phyloP scores from a whole-genome alignment of 1,284 basidiomycete species.

The Ganoderma multipileum region DNA sequence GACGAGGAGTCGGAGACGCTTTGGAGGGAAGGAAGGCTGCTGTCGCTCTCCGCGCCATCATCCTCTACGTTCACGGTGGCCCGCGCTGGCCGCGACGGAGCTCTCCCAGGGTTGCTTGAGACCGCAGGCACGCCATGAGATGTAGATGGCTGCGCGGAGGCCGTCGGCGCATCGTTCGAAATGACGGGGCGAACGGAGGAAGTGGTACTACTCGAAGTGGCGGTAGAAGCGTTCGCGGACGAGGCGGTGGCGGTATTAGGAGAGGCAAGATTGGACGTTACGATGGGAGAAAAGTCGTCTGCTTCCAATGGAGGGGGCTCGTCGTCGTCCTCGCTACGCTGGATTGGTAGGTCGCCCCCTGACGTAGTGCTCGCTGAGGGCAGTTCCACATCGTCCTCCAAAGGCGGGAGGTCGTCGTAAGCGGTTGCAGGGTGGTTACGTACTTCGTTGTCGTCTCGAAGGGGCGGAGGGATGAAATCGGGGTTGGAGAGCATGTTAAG shows the following conservation, averaged over 20 bases:
- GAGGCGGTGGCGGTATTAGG: not conserved
- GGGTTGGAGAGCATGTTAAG: constrained; percentile 15
- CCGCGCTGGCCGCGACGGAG: not conserved
- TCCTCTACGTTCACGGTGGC: constrained; percentile 3
- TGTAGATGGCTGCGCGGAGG: not conserved
- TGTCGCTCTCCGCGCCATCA: constrained; percentile 29
- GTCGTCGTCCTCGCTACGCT: not conserved
- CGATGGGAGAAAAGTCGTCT: not conserved
- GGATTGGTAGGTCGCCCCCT: not conserved
- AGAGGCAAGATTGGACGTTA: not conserved
- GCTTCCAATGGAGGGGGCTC: constrained; percentile 3
- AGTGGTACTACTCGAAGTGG: not conserved
- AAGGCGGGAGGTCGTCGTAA: constrained; percentile 25
- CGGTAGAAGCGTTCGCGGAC: not conserved
- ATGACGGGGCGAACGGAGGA: not conserved
- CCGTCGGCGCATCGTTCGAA: not conserved
- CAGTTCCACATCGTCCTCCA: constrained; percentile 20
- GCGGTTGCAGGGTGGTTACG: not conserved
- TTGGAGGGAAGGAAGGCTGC: constrained; percentile 38
- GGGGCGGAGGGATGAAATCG: constrained; percentile 13
- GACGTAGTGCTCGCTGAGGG: not conserved
- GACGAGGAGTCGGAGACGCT: constrained; percentile 39
- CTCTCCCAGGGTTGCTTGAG: not conserved
- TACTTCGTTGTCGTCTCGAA: not conserved
- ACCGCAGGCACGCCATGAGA: not conserved